Evolutionary conservation across 2,329 filamentous ascomycete species (phyloP), one percentile per base, ranked within the genome.

Genomic region (Emmonsiellopsis sp.): DNA sequence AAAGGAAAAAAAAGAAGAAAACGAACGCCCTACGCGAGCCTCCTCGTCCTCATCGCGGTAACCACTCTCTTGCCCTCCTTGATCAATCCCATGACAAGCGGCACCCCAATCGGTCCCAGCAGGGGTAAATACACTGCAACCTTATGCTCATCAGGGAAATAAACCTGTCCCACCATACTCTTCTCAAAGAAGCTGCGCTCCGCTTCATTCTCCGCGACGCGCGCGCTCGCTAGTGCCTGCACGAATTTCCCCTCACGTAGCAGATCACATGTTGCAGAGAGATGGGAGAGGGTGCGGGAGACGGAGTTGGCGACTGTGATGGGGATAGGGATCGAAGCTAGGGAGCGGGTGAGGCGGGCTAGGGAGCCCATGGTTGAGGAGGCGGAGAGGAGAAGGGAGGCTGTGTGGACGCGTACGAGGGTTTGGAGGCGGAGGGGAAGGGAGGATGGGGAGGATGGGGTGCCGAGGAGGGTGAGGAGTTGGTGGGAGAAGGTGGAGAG

Each of bases 101-200:
- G 93, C 10, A 97, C 92, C 4, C 88, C 90, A 41, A 97, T 84
- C 0, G 93, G 93, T 0, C 93, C 93, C 41, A 98, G 73, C 9
- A 98, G 73, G 1, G 93, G 93, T 62, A 98, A 72, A 67, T 98
- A 98, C 0, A 98, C 93, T 0, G 93, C 93, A 26, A 98, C 82
- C 71, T 97, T 98, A 70, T 98, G 93, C 73, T 98, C 93, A 65
- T 98, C 93, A 0, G 93, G 93, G 69, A 98, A 98, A 70, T 97
- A 98, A 2, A 97, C 85, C 73, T 97, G 93, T 0, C 91, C 93
- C 10, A 98, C 93, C 93, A 98, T 98, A 65, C 88, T 95, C 72
- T 95, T 95, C 71, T 98, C 93, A 62, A 98, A 98, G 71, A 98
- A 98, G 0, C 92, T 92, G 56, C 86, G 84, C 68, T 98, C 93